phyloP scores from a whole-genome alignment of 495 filamentous ascomycete genomes.

The Neurospora sp. region DNA sequence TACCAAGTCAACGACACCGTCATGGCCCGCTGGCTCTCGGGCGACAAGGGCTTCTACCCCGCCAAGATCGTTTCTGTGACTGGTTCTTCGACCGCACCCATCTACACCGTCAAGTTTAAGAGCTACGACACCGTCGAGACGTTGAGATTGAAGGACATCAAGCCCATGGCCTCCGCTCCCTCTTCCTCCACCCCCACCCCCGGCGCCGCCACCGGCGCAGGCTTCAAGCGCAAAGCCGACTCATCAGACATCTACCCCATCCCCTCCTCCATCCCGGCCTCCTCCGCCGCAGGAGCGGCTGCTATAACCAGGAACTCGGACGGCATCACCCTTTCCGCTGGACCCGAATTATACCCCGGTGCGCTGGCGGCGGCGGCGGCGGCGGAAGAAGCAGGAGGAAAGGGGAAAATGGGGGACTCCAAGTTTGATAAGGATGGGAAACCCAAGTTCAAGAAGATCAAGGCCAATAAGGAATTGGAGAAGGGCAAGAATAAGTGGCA shows the following conservation, averaged over 20 bases:
- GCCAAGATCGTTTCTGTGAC: conserved; percentile 90
- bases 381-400: not conserved
- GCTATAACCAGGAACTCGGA: conserved; percentile 13
- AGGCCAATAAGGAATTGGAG: conserved; percentile 82
- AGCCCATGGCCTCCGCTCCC: conserved; percentile 42
- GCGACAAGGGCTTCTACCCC: conserved; percentile 84
- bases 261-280: conserved; percentile 7
- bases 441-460: conserved; percentile 60
- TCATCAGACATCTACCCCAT: conserved; percentile 18
- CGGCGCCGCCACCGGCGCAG: conserved; percentile 40
- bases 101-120: conserved; percentile 92
- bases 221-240: conserved; percentile 8
- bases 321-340: conserved; percentile 73
- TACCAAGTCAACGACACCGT: conserved; percentile 87
- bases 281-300: conserved; percentile 9
- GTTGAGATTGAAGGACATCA: conserved; percentile 73
- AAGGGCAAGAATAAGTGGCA: conserved; percentile 91
- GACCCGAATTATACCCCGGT: conserved; percentile 64
- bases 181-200: conserved; percentile 57
- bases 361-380: not conserved
- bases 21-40: conserved; percentile 80
- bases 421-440: conserved; percentile 26
- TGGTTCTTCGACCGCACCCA: conserved; percentile 73
- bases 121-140: conserved; percentile 81
- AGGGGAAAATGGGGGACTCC: conserved; percentile 6